Evolutionary conservation across 345 rosid species (phyloP).

Genomic region (Gossypium raimondii): DNA sequence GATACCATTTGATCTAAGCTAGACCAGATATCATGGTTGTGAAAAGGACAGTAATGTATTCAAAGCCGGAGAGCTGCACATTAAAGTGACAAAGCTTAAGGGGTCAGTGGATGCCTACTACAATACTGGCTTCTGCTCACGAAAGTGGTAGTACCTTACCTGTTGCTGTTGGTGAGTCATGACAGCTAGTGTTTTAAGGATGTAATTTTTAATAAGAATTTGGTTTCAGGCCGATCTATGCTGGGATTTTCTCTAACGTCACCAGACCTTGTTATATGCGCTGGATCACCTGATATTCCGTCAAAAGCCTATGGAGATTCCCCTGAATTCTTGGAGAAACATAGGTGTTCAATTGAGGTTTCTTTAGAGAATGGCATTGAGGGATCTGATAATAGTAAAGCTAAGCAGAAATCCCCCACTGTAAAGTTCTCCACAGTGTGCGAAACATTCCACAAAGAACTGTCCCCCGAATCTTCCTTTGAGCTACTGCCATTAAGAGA

Average conservation of each 20-base stretch:
- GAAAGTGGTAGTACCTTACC: too few species aligned
- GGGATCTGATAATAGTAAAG: slow-evolving; percentile 25
- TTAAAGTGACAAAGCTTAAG: too few species aligned
- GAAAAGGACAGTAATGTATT: too few species aligned
- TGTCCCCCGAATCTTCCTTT: slow-evolving; percentile 79
- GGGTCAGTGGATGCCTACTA: too few species aligned
- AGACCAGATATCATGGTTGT: too few species aligned
- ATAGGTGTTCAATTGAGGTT: slow-evolving; percentile 48
- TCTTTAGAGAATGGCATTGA: slow-evolving; percentile 74
- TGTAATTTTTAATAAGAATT: neutral
- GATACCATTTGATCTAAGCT: too few species aligned
- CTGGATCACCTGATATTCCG: slow-evolving; percentile 66
- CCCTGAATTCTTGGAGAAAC: slow-evolving; percentile 35
- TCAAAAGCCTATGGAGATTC: slow-evolving; percentile 35
- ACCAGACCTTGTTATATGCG: slow-evolving; percentile 70
- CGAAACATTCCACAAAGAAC: slow-evolving; percentile 50
- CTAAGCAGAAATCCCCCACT: slow-evolving; percentile 30
- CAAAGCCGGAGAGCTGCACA: too few species aligned
- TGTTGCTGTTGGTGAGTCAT: too few species aligned
- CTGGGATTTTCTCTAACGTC: slow-evolving; percentile 62
- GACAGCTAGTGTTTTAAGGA: neutral
- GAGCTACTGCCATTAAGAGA: slow-evolving; percentile 52
- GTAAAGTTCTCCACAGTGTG: slow-evolving; percentile 65
- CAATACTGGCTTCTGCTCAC: too few species aligned
- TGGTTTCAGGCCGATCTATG: slow-evolving; percentile 48